These are phyloP conservation scores for Jacaranda mimosifolia DNA, from an alignment of 257 asterid species.

Conservation along the genomic window DNA sequence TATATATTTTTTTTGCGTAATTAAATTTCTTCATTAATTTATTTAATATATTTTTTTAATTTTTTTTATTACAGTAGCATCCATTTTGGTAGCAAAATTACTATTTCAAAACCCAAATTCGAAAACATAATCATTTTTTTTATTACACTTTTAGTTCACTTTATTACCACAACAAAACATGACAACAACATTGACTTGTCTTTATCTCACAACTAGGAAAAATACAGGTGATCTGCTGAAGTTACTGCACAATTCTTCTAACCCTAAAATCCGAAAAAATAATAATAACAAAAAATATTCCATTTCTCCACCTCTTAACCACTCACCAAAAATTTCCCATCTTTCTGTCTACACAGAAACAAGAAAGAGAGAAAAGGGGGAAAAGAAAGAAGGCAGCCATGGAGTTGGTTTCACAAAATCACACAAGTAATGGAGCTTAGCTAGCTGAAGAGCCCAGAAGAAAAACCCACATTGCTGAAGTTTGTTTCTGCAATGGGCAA, in stretches of 20 bases:
- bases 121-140: background rate
- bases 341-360: constrained; percentile 27
- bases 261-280: constrained; percentile 51
- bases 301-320: constrained; percentile 54
- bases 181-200: constrained; percentile 46
- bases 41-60: background rate
- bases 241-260: constrained; percentile 56
- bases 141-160: constrained; percentile 6
- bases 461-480: constrained; percentile 63
- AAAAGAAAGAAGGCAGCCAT: constrained; percentile 9
- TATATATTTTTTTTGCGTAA: background rate
- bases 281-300: constrained; percentile 39
- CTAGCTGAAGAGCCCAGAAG: constrained; percentile 43
- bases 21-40: background rate
- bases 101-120: constrained; percentile 3
- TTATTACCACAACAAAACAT: constrained; percentile 32
- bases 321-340: constrained; percentile 48
- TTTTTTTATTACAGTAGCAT: background rate
- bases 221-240: constrained; percentile 57
- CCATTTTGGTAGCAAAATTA: constrained; percentile 11
- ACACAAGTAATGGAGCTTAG: constrained; percentile 59
- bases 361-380: constrained; percentile 19
- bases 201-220: constrained; percentile 44
- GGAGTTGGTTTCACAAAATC: constrained; percentile 49
- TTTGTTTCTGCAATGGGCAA: constrained; percentile 78